phyloP scores from a whole-genome alignment of 495 filamentous ascomycete species.

The Trichoderma erinaceum region DNA sequence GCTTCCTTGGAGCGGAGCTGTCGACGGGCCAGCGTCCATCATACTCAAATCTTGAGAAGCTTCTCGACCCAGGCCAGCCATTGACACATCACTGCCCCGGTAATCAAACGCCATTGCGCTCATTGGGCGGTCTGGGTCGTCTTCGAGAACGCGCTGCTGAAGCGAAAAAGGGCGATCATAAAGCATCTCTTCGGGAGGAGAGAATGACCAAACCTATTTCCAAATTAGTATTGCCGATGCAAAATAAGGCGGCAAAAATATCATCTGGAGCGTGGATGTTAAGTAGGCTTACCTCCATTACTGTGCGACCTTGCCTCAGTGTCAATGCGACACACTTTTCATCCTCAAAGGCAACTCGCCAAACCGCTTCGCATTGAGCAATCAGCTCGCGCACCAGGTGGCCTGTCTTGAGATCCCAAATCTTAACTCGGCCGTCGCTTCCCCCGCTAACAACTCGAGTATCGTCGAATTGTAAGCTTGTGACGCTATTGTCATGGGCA shows the following conservation, averaged over 20 bases:
- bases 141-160: conserved; percentile 30
- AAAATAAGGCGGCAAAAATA: conserved; percentile 12
- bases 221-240: conserved; percentile 16
- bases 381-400: conserved; percentile 86
- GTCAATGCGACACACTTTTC: conserved; percentile 98
- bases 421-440: conserved; percentile 91
- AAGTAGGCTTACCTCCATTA: conserved; percentile 78
- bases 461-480: conserved; percentile 93
- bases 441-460: conserved; percentile 90
- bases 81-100: background rate
- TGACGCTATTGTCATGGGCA: conserved; percentile 98
- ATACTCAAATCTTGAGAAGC: conserved; percentile 13
- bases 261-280: background rate
- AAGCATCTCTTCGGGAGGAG: conserved; percentile 68
- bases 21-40: conserved; percentile 15
- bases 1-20: conserved; percentile 16
- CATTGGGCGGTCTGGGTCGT: conserved; percentile 33
- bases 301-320: conserved; percentile 68
- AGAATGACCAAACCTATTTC: conserved; percentile 80
- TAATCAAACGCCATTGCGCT: conserved; percentile 35
- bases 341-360: conserved; percentile 96
- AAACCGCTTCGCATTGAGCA: conserved; percentile 85
- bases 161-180: conserved; percentile 36
- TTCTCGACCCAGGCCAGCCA: background rate
- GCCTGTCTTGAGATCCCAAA: conserved; percentile 92